Evolutionary conservation across 169 alveolate species (phyloP), one percentile per base, ranked within the genome.

Genomic region (Eimeria sp.): DNA sequence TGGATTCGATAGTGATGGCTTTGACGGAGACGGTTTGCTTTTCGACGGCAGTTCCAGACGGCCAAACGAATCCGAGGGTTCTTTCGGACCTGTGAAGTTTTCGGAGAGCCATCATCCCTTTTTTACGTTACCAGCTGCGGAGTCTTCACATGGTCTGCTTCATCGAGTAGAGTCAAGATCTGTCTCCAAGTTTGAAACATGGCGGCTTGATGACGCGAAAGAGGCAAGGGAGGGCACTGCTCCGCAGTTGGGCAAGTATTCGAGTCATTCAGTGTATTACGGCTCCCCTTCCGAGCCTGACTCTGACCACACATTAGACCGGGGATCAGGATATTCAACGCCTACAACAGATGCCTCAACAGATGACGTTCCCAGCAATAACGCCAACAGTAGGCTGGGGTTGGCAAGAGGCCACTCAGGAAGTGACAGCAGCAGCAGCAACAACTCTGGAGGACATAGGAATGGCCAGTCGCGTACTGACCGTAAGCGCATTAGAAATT

Each of bases 381-480:
- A 67, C 40, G n/a, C 58, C 9, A 67, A 47, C 14, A 30, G 34
- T 20, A 25, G 40, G 67, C 18, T 78, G 89, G 65, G 25, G 22
- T 11, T 47, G 89, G 70, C 70, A 45, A 78, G 65, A 49, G 11
- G 65, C 3, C 58, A 10, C 89, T 78, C 65, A 43, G 89, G 45
- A 47, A 78, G 89, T 43, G 89, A 78, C 25, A 78, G 89, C 65
- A 78, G 89, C 89, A 49, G 70, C 89, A 78, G 89, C 63, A 43
- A 51, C 65, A 43, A 51, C 65, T 49, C 70, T 4, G 65, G 49
- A 78, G 45, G 89, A n/a, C 65, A 78, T 6, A 78, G 11, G 40
- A 51, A 5, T 45, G 67, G 65, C 4, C 65, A 25, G 65, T 49
- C 40, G 30, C 70, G 70, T 30, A n/a, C 22, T 49, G 89, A 78